Base-by-base conservation (phyloP, 1,284 basidiomycete genomes). In the Marasmius sp. region DNA sequence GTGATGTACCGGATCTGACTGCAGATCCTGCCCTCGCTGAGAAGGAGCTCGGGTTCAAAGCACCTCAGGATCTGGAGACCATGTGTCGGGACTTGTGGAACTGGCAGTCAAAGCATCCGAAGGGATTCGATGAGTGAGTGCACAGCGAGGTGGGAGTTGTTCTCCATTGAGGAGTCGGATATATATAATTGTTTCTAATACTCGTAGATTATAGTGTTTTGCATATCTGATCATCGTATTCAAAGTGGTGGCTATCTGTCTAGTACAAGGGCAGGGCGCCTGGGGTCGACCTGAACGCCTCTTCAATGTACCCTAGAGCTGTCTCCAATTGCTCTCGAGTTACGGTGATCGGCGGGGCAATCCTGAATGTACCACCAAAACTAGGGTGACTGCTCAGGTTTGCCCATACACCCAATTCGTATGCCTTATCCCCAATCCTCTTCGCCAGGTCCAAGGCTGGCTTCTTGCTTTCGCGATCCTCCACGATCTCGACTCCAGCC, bases 1-100 rank as follows among this genome's bases (percentile, higher is more conserved):
- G 97, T 9, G 97, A 99, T 73, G 97, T 99, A 0, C 97, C 97
- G 0, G 95, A 98, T 74, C 83, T 99, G 48, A 98, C 96, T 12
- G 97, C 97, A 8, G 92, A 99, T 75, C 97, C 97, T 0, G 69
- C 89, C 3, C 83, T 98, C 33, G 97, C 97, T 0, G 88, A 96
- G 80, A 89, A 89, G 74, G 97, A 99, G 75, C 89, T 99, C 47
- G 94, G 94, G 18, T 99, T 99, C 85, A 87, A 89, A 67, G 97
- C 97, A 16, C 83, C 85, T 45, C 82, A 88, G 69, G 82, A 88
- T 69, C 82, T 98, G 58, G 89, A 94, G 67, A 88, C 88, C 63
- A 97, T 97, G 94, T 97, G 95, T 76, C 81, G 82, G 67, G 95
- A 97, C 75, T 79, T 95, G 62, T 97, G 94, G 94, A 94, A 94